phyloP scores from a whole-genome alignment of 495 filamentous ascomycete genomes.

The Penicillium tannophilum region DNA sequence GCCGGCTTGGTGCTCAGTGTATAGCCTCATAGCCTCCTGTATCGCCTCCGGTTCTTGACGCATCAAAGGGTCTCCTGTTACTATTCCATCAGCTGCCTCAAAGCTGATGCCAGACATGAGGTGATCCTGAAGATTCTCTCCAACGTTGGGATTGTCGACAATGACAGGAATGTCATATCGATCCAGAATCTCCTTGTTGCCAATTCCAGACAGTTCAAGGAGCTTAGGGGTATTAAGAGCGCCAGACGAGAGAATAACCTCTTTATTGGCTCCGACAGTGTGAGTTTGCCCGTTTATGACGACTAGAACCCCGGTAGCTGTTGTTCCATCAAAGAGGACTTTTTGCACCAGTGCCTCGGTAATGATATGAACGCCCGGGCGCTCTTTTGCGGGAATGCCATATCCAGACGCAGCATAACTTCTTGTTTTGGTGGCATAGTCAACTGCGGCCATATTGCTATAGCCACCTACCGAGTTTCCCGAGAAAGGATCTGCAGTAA shows the following conservation, averaged over 20 bases:
- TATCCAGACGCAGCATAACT: constrained; percentile 40
- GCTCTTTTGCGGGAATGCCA: constrained; percentile 30
- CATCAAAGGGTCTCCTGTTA: constrained; percentile 7
- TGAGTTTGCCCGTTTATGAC: neutral
- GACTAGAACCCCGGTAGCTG: constrained; percentile 12
- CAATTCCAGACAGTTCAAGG: constrained; percentile 55
- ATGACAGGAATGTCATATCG: constrained; percentile 26
- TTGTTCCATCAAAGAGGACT: neutral
- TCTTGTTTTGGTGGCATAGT: constrained; percentile 42
- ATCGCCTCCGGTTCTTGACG: constrained; percentile 11
- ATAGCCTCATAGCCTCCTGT: constrained; percentile 13
- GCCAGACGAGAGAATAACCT: constrained; percentile 53
- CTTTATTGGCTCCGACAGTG: constrained; percentile 23
- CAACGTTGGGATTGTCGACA: constrained; percentile 37
- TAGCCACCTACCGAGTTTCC: constrained; percentile 43
- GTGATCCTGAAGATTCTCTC: constrained; percentile 46
- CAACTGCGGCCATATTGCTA: constrained; percentile 13
- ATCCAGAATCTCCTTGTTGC: constrained; percentile 20
- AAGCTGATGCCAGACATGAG: constrained; percentile 14
- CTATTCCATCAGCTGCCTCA: neutral
- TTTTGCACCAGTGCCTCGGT: neutral
- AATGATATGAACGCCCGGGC: too few species aligned
- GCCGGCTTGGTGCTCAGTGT: constrained; percentile 6
- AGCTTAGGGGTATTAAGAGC: constrained; percentile 49
- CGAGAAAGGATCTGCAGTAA: constrained; percentile 38